Conservation (phyloP, 192 early-diverging fungal genomes). For the Podila epicladia region DNA sequence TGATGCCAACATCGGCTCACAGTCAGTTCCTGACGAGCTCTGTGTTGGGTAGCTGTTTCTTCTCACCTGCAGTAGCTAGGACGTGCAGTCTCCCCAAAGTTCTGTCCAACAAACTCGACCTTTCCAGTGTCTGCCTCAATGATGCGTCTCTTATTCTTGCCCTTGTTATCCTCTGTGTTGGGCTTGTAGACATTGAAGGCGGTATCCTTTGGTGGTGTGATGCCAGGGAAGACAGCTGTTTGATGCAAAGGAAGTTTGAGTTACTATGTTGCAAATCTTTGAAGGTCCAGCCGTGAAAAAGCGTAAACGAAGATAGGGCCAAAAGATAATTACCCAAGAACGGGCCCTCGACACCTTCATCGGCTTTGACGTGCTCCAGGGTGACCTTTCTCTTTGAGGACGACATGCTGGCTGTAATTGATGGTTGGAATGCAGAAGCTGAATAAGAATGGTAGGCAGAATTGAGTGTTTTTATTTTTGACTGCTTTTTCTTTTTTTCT, state of each 20-base stretch:
- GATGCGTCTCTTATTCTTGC: conserved; percentile 55
- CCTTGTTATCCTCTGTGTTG: conserved; percentile 21
- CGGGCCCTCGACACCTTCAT: conserved; percentile 39
- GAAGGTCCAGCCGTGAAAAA: background rate
- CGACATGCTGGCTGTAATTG: conserved; percentile 7
- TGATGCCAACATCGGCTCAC: no score
- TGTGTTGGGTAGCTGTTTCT: no score
- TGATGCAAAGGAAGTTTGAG: background rate
- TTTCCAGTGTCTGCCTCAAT: conserved; percentile 77
- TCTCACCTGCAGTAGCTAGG: conserved; percentile 57
- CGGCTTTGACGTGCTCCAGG: conserved; percentile 26
- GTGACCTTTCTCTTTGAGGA: conserved; percentile 49
- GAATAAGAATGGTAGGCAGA: background rate
- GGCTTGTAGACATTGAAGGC: conserved; percentile 56
- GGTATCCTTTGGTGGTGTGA: conserved; percentile 50
- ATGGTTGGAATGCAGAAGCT: background rate
- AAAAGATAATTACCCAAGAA: conserved; percentile 27
- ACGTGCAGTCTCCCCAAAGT: conserved; percentile 66
- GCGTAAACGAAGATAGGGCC: background rate
- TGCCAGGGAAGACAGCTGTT: conserved; percentile 60
- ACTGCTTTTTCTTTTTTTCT: no score
- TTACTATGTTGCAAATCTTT: background rate
- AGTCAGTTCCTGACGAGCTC: no score
- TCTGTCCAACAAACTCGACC: conserved; percentile 78
- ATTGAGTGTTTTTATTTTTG: no score